phyloP scores from a whole-genome alignment of 345 rosid genomes.

The Citrus reticulata region DNA sequence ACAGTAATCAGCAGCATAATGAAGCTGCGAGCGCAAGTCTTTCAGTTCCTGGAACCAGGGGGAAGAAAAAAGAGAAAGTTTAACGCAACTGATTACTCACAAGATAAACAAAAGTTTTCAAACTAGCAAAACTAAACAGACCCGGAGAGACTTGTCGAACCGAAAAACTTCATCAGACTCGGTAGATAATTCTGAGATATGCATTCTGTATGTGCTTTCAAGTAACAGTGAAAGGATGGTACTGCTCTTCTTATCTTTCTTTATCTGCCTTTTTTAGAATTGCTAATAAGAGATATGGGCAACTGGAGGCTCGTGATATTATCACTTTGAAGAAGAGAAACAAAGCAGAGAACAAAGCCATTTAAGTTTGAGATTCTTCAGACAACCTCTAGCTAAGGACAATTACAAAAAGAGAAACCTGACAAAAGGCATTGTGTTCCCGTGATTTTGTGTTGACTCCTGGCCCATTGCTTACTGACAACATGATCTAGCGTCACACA shows the following conservation, averaged over 20 bases:
- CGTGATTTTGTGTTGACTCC: slow-evolving; percentile 32
- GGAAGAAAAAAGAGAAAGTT: neutral
- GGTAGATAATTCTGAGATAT: slow-evolving; percentile 14
- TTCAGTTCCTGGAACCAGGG: slow-evolving; percentile 45
- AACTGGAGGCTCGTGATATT: slow-evolving; percentile 12
- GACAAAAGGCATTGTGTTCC: slow-evolving; percentile 38
- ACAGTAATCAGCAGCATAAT: slow-evolving; percentile 61
- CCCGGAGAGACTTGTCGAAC: slow-evolving; percentile 58
- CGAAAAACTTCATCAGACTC: slow-evolving; percentile 27
- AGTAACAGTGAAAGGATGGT: neutral
- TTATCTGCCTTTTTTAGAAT: neutral
- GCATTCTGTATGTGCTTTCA: slow-evolving; percentile 17
- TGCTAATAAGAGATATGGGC: neutral
- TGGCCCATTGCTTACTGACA: slow-evolving; percentile 15
- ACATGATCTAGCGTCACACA: neutral
- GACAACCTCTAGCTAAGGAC: neutral
- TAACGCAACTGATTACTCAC: neutral
- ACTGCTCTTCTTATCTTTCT: neutral
- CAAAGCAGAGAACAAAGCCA: neutral
- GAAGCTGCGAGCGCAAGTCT: slow-evolving; percentile 66
- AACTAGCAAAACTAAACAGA: slow-evolving; percentile 1
- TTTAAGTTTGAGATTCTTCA: slow-evolving; percentile 12
- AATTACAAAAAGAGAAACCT: slow-evolving; percentile 14
- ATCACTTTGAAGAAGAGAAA: neutral
- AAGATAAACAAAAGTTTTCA: neutral